Evolutionary conservation across 2,329 filamentous ascomycete species (phyloP), one percentile per base, ranked within the genome.

Genomic region (Ceratocystis lukuohia): DNA sequence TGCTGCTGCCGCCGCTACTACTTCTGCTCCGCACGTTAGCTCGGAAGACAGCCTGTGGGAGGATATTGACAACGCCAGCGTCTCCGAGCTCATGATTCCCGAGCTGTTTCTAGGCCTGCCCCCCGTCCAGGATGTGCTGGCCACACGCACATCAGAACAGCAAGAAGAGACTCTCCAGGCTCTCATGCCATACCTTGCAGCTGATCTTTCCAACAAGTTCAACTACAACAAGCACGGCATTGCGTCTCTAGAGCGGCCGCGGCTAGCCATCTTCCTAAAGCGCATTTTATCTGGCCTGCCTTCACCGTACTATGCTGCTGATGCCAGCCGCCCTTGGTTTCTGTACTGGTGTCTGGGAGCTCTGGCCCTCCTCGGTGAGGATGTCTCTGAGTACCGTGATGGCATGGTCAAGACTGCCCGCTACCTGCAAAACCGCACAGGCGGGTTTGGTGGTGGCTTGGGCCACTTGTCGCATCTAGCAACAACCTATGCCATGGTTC

Each of bases 391-490:
- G 48, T 93, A 90, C 75, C 83, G 87, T 66, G 78, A 88, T 70
- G 80, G 82, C 76, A 84, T 93, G 67, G 78, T 89, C 63, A 82
- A 85, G 68, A 96, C 92, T 5, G 86, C 94, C 63, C 81, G 80
- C 61, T 84, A 89, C 57, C 86, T 93, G 76, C 94, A 97, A 76
- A 95, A 96, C 75, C 75, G 80, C 25, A 80, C 80, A 17, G 94
- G 94, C 63, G 94, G 94, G 1, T 96, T 96, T 74, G 94, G 91
- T 64, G 94, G 93, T 69, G 92, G 94, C n/a, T 88, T 91, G 74
- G 91, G 93, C 33, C 94, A 97, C 74, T 81, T 84, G 70, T 91
- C 90, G 65, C 94, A 99, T 76, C 82, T 94, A 70, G 94, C 94
- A 67, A 88, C 89, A 61, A 91, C 89, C 0, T 99, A 97, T 80